A percentile compares a stretch with the other conserved stretches of the same genome.
These are phyloP conservation scores for Sarocladium kiliense DNA, from an alignment of 2,329 filamentous ascomycete species.

Conservation along the genomic window DNA sequence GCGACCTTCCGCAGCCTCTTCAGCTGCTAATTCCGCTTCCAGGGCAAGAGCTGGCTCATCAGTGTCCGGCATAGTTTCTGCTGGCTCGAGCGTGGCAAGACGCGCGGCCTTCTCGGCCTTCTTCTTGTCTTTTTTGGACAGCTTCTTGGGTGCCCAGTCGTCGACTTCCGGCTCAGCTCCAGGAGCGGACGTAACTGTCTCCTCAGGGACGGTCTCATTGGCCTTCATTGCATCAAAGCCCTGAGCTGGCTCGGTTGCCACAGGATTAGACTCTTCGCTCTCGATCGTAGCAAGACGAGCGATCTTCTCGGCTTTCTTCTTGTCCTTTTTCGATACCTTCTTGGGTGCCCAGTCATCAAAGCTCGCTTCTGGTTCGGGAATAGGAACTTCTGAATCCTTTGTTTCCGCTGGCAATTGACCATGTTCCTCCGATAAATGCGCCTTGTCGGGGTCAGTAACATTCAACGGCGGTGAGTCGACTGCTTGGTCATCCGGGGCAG, in stretches of 20 bases:
- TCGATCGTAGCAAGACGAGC: constrained; percentile 13
- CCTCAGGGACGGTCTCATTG: background rate
- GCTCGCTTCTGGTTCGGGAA: background rate
- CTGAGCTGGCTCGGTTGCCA: background rate
- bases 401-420: background rate
- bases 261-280: background rate
- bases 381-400: background rate
- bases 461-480: background rate
- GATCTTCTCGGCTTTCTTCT: constrained; percentile 30
- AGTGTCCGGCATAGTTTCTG: background rate
- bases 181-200: background rate
- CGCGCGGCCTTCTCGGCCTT: constrained; percentile 27
- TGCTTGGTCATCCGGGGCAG: background rate
- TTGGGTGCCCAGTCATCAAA: constrained; percentile 13
- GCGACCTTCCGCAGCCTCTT: background rate
- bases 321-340: constrained; percentile 26
- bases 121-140: constrained; percentile 29
- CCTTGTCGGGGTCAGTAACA: constrained; percentile 11
- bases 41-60: background rate
- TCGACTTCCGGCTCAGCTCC: constrained; percentile 9
- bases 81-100: constrained; percentile 12
- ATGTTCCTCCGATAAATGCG: background rate
- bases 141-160: constrained; percentile 16
- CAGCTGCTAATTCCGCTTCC: background rate
- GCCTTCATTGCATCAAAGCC: background rate